Evolutionary conservation across 148 eudicot genomes (phyloP).

Genomic region (Gaultheria prostrata): DNA sequence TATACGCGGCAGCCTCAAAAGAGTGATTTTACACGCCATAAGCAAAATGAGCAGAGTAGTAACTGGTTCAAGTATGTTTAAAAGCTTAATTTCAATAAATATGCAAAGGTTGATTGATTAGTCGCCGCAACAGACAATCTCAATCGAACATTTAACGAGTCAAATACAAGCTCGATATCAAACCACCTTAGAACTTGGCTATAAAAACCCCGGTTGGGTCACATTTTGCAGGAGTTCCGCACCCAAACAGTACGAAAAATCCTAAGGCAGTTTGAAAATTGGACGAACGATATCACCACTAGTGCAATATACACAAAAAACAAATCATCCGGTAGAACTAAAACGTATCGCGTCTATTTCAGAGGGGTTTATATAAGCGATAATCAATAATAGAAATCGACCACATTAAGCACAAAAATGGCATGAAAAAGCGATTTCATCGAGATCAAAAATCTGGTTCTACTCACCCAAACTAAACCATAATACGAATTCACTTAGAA

Average conservation of each 20-base stretch:
- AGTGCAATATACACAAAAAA: background rate
- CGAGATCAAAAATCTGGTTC: background rate
- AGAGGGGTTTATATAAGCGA: too few species aligned
- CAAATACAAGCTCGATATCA: background rate
- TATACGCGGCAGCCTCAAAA: background rate
- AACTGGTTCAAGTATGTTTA: background rate
- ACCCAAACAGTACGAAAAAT: background rate
- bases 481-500: background rate
- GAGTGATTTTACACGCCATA: background rate
- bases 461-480: background rate
- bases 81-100: background rate
- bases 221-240: background rate
- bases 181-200: background rate
- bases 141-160: background rate
- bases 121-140: too few species aligned
- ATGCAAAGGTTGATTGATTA: background rate
- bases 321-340: background rate
- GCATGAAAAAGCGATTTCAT: background rate
- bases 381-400: too few species aligned
- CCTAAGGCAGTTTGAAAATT: background rate
- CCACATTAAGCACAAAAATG: conserved; percentile 9
- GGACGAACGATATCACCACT: background rate
- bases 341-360: background rate
- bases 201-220: background rate
- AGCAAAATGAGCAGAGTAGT: background rate